A percentile compares a stretch with the other conserved stretches of the same genome.
Conservation (phyloP, 495 filamentous ascomycete genomes). For the Penicillium argentinense region DNA sequence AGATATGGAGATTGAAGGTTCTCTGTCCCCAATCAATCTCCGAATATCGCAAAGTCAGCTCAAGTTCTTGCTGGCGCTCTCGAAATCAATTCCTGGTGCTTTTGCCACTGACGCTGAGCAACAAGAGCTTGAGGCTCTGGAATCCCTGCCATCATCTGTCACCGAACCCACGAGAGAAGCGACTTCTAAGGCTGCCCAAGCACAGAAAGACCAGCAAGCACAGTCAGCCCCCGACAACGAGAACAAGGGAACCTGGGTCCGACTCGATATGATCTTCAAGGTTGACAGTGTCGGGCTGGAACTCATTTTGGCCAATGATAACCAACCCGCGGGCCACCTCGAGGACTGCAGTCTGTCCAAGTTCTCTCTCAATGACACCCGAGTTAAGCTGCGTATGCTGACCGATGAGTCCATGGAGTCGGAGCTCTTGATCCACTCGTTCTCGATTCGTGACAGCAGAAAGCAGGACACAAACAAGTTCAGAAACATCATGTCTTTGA, state of each 20-base stretch:
- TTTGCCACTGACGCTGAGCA: slow-evolving; percentile 77
- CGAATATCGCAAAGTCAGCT: slow-evolving; percentile 87
- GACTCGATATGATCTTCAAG: slow-evolving; percentile 90
- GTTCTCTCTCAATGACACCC: slow-evolving; percentile 90
- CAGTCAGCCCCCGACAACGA: slow-evolving; percentile 60
- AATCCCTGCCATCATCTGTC: slow-evolving; percentile 61
- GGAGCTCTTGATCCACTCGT: slow-evolving; percentile 89
- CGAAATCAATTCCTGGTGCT: slow-evolving; percentile 78
- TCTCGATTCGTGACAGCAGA: slow-evolving; percentile 90
- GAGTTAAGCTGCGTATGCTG: slow-evolving; percentile 90
- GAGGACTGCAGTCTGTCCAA: slow-evolving; percentile 84
- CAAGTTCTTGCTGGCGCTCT: slow-evolving; percentile 81
- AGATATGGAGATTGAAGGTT: slow-evolving; percentile 87
- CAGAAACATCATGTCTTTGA: slow-evolving; percentile 95
- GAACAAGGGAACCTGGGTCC: slow-evolving; percentile 76
- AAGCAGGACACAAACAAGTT: slow-evolving; percentile 88
- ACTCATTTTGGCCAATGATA: slow-evolving; percentile 72
- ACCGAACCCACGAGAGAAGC: slow-evolving; percentile 46
- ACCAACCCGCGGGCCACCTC: slow-evolving; percentile 72
- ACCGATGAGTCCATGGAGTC: slow-evolving; percentile 90
- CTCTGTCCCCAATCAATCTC: slow-evolving; percentile 88
- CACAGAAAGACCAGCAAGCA: slow-evolving; percentile 41
- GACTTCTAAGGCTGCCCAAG: slow-evolving; percentile 44
- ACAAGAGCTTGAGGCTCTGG: slow-evolving; percentile 60
- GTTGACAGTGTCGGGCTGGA: slow-evolving; percentile 85